Conservation (phyloP, 83 land plant genomes). For the Thuja plicata region DNA sequence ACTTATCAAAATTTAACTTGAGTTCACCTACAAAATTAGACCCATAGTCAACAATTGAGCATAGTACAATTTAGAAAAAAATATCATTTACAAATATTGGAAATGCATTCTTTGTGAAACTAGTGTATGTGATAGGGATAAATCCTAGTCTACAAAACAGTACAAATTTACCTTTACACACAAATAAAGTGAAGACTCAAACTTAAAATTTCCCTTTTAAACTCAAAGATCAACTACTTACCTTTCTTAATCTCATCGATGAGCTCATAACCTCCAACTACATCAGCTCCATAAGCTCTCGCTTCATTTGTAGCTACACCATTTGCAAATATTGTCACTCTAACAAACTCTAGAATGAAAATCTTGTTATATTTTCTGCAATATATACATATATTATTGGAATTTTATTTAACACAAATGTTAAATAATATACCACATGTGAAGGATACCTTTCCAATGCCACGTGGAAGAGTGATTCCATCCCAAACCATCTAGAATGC, state of each 20-base stretch:
- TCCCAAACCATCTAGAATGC: slow-evolving; percentile 77
- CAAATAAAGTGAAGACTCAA: not conserved
- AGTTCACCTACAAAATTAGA: slow-evolving; percentile 49
- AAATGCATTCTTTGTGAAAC: slow-evolving; percentile 3
- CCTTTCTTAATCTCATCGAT: slow-evolving; percentile 65
- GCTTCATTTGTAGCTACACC: slow-evolving; percentile 92
- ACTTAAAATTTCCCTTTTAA: slow-evolving; percentile 7
- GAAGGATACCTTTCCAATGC: slow-evolving; percentile 79
- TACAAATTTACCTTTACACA: not conserved
- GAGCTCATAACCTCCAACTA: slow-evolving; percentile 89
- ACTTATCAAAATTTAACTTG: slow-evolving; percentile 79
- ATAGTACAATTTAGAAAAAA: not conserved
- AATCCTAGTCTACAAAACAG: not conserved
- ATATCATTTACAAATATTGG: not conserved
- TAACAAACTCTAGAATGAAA: slow-evolving; percentile 46
- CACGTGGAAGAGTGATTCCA: slow-evolving; percentile 79
- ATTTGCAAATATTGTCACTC: slow-evolving; percentile 95
- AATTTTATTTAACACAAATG: not conserved
- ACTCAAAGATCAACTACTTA: slow-evolving; percentile 19
- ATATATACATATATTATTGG: not conserved
- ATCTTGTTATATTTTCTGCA: not conserved
- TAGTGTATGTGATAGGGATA: not conserved
- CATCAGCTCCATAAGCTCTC: slow-evolving; percentile 91
- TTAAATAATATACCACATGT: not conserved
- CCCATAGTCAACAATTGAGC: not conserved